A percentile compares a stretch with the other conserved stretches of the same genome.
These are phyloP conservation scores for Avena eriantha DNA, from an alignment of 176 grass and related monocot genomes.

Conservation along the genomic window DNA sequence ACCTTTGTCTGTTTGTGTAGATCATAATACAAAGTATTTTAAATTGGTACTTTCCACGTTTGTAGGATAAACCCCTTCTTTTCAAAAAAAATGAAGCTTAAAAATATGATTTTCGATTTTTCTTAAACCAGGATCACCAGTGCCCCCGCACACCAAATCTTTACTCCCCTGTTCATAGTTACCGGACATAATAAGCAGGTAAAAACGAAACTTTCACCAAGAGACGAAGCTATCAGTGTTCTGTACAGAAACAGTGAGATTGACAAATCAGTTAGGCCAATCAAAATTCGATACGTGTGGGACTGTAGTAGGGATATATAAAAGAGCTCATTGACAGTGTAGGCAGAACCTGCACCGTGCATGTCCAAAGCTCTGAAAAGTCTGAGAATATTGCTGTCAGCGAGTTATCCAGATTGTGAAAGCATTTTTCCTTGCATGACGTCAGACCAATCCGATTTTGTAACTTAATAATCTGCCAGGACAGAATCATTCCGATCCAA, in stretches of 20 bases:
- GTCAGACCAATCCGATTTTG: not conserved
- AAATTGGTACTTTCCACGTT: no score
- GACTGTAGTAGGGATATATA: not conserved
- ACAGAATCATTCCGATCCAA: not conserved
- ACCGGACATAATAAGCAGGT: not conserved
- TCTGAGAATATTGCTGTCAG: conserved; percentile 37
- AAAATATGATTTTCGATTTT: no score
- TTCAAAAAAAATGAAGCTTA: no score
- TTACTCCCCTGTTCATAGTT: no score
- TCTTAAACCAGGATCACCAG: no score
- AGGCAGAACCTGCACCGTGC: conserved; percentile 29
- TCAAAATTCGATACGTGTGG: conserved; percentile 37
- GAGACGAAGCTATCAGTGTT: not conserved
- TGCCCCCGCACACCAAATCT: no score
- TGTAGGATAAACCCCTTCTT: no score
- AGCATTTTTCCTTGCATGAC: not conserved
- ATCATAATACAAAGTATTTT: no score
- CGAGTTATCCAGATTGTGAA: conserved; percentile 11
- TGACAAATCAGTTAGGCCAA: conserved; percentile 24
- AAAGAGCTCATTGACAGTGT: conserved; percentile 32
- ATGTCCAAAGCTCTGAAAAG: conserved; percentile 40
- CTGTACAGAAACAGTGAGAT: not conserved
- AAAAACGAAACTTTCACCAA: conserved; percentile 3
- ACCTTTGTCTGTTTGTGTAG: no score
- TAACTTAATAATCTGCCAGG: not conserved